Evolutionary conservation across 2,329 filamentous ascomycete genomes (phyloP), one percentile per base, ranked within the genome.

Genomic region (Pseudogymnoascus sp.): DNA sequence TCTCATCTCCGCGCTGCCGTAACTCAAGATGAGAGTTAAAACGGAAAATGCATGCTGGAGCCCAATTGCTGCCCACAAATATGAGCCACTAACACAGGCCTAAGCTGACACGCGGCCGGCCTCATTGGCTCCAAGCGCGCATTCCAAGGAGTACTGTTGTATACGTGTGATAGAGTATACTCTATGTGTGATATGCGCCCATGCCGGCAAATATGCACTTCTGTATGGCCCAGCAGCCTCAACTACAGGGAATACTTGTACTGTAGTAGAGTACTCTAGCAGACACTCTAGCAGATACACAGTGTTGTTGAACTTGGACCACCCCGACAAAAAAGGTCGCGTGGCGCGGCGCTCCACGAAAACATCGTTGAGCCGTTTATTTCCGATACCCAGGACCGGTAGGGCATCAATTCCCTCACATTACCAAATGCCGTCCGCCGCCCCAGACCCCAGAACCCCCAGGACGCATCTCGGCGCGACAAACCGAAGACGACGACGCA

Each of bases 351-450:
- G 28, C 10, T 56, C 16, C 50, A 56, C 50, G 50, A 56, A 56
- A 56, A 56, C 28, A 16, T 33, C 28, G 50, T 21, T 56, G 50
- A 56, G 50, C 50, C 50, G 50, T 56, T 56, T 56, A 56, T 56
- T 56, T 56, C 50, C 50, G 50, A 56, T 28, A 56, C 50, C 11
- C 28, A 56, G 50, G 50, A 21, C 50, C 50, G 28, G 16, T 56
- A 56, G 50, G 50, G 50, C 50, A 56, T 56, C 50, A 56, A 56
- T 56, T 56, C 50, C 50, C 50, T 56, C 50, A 56, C 50, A 56
- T 28, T 56, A 56, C 50, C 28, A 56, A 56, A 56, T 56, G 50
- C 50, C 50, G 50, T 56, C n/a, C n/a, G 50, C 28, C 28, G 50
- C 16, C 28, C 50, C 50, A 56, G 28, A 56, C 25, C 50, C 50